Base-by-base conservation (phyloP, 2,329 filamentous ascomycete species). In the Aspergillus amoenus region DNA sequence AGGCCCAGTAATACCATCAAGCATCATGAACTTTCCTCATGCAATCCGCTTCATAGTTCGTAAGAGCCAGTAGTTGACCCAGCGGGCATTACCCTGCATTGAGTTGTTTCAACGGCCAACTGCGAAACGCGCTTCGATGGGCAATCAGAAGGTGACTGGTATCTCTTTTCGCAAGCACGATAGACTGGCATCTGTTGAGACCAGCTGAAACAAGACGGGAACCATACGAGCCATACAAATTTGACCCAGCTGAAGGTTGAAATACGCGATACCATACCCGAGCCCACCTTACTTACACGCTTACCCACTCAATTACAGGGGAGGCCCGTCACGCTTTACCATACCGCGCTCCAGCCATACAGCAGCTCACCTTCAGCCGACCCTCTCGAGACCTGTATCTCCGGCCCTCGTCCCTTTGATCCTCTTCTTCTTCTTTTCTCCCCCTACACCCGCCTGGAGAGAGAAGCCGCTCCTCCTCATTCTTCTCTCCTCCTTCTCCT, bases 381-480 rank as follows among this genome's bases (percentile, higher is more conserved):
- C 55, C 60, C 52, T 58, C 44, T 62, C 51, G 55, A 58, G 59
- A 58, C 63, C 59, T 68, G 65, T 66, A 67, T 66, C 66, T 66
- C 60, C 59, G 61, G 62, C 58, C 62, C 61, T 63, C 61, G 53
- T 62, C 62, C 59, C 55, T 68, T 65, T 68, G 62, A 59, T 65
- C 67, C 60, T 66, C 60, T 67, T 66, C 63, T 62, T 64, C 61
- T 56, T 69, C 66, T 67, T 71, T 73, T 70, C 66, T 65, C 66
- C 66, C 68, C 62, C 68, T 72, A 73, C 72, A 75, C 68, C 71
- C 70, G 71, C 67, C 71, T 75, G 73, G 72, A 75, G 73, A 73
- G 72, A 74, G 72, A 74, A 55, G 68, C 61, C 66, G 67, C 67
- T 65, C 66, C 69, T 73, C 70, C 63, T 69, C 66, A 67, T 66